phyloP scores from a whole-genome alignment of 23 red algal genomes.

The Gracilariopsis chorda region DNA sequence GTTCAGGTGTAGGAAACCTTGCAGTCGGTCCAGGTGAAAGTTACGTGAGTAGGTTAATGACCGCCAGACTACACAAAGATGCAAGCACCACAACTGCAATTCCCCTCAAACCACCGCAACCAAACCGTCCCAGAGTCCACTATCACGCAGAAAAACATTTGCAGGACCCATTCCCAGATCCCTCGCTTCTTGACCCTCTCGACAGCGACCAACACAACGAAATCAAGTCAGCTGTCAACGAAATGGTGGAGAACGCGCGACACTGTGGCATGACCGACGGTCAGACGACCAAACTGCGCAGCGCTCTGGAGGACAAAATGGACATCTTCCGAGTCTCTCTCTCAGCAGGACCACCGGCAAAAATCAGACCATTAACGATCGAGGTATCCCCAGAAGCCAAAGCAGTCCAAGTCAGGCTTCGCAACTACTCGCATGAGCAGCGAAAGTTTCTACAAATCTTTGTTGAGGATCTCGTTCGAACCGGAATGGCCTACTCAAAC shows the following conservation, averaged over 20 bases:
- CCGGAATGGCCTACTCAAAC: constrained; percentile 17
- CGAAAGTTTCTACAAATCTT: constrained; percentile 1
- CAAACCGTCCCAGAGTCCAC: background rate
- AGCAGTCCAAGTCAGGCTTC: constrained; percentile 31
- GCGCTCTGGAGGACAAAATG: background rate
- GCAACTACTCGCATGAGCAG: constrained; percentile 30
- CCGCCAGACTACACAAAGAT: background rate
- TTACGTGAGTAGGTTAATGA: background rate
- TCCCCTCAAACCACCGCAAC: background rate
- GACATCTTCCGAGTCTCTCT: constrained; percentile 22
- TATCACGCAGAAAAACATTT: background rate
- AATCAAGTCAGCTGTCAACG: background rate
- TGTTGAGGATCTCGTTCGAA: background rate
- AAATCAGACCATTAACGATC: background rate
- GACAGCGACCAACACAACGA: background rate
- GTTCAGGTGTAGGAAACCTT: too few relatives aligned
- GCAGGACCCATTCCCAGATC: constrained; percentile 24
- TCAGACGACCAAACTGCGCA: background rate
- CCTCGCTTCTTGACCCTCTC: constrained; percentile 4
- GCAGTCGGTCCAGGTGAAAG: background rate
- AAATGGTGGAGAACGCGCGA: background rate
- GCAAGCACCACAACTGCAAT: background rate
- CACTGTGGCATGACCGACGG: background rate
- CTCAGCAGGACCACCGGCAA: constrained; percentile 7
- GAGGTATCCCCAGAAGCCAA: background rate